Conservation (phyloP, 2,329 filamentous ascomycete species). For the Orbilia ellipsospora region DNA sequence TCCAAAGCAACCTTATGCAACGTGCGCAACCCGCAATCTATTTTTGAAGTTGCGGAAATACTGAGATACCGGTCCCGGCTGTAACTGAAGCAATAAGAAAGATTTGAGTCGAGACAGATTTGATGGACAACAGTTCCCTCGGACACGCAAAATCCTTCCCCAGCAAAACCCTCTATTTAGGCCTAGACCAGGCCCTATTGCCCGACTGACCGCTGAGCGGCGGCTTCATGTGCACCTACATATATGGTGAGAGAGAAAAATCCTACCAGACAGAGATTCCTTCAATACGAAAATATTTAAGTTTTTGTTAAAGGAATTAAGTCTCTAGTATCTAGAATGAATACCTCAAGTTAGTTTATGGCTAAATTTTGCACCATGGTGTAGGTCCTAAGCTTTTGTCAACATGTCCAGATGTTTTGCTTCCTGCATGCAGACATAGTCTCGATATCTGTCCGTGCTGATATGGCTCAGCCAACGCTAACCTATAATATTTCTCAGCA, state of each 20-base stretch:
- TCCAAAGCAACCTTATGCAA: neutral
- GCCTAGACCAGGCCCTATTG: neutral
- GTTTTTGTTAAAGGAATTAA: too few relatives aligned
- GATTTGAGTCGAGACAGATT: neutral
- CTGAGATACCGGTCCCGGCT: neutral
- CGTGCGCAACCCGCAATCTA: neutral
- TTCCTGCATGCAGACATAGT: too few relatives aligned
- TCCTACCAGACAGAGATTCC: neutral
- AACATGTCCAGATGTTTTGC: too few relatives aligned
- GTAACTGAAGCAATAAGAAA: neutral
- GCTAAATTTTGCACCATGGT: too few relatives aligned
- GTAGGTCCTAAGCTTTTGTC: too few relatives aligned
- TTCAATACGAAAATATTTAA: too few relatives aligned
- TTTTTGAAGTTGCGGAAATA: neutral
- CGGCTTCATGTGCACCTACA: slow-evolving; percentile 4
- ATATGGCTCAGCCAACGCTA: slow-evolving; percentile 12
- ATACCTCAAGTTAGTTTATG: too few relatives aligned
- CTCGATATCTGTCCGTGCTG: slow-evolving; percentile 1
- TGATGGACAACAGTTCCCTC: neutral
- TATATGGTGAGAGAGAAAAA: neutral
- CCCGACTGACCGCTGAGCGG: slow-evolving; percentile 17
- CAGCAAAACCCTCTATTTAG: neutral
- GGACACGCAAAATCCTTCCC: neutral
- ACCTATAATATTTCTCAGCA: slow-evolving; percentile 1
- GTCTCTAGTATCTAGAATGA: too few relatives aligned